phyloP scores from a whole-genome alignment of 306 rosid species.

The Dryas drummondii region DNA sequence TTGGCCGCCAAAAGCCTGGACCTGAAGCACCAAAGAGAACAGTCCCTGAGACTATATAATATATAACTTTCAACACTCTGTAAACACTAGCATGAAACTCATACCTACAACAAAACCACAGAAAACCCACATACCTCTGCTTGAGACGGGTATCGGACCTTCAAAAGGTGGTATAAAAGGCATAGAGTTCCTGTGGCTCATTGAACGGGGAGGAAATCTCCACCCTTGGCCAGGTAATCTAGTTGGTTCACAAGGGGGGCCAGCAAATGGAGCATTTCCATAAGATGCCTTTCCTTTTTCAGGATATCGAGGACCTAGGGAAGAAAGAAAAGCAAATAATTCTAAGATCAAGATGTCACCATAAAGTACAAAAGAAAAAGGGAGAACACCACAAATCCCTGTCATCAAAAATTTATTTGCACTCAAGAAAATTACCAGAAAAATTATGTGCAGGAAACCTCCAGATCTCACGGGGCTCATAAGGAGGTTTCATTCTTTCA shows the following conservation, averaged over 20 bases:
- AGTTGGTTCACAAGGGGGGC: conserved; percentile 71
- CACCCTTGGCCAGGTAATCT: conserved; percentile 68
- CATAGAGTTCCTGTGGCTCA: conserved; percentile 60
- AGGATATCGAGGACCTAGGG: conserved; percentile 60
- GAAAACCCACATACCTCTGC: conserved; percentile 50
- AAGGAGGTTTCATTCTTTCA: conserved; percentile 75
- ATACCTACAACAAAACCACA: not conserved
- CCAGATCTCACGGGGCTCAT: conserved; percentile 71
- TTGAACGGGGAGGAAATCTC: conserved; percentile 74
- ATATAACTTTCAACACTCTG: not conserved
- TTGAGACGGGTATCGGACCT: conserved; percentile 66
- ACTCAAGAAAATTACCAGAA: conserved; percentile 45
- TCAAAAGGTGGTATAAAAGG: conserved; percentile 79
- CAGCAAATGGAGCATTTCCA: conserved; percentile 52
- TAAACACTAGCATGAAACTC: not conserved
- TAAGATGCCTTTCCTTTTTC: conserved; percentile 48
- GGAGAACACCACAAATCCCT: not conserved
- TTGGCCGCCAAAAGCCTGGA: conserved; percentile 79
- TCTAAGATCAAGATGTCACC: conserved; percentile 14
- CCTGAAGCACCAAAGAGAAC: conserved; percentile 52
- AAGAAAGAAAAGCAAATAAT: conserved; percentile 17
- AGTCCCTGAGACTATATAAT: not conserved
- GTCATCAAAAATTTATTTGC: not conserved
- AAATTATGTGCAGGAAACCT: conserved; percentile 53
- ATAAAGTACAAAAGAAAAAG: conserved; percentile 14